Evolutionary conservation across 2,329 filamentous ascomycete genomes (phyloP).

Genomic region (Curvularia sp.): DNA sequence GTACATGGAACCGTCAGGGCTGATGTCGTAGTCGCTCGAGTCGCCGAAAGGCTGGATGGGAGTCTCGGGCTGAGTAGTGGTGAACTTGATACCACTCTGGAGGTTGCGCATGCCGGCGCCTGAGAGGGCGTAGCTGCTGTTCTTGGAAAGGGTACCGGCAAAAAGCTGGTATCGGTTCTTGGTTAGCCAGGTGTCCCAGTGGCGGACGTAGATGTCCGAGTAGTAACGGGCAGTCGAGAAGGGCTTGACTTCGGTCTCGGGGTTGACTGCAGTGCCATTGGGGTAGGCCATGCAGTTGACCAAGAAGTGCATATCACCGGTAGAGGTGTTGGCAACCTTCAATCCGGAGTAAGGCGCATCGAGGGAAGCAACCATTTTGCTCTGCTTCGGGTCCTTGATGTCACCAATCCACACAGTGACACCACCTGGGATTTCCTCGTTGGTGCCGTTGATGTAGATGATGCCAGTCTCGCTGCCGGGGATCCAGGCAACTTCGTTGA

Average conservation of each 20-base stretch:
- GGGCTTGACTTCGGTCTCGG: conserved; percentile 64
- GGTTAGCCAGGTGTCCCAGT: conserved; percentile 79
- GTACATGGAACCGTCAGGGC: conserved; percentile 65
- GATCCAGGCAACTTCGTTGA: conserved; percentile 46
- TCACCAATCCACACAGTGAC: conserved; percentile 49
- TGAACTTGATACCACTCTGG: conserved; percentile 66
- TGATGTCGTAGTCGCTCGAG: conserved; percentile 77
- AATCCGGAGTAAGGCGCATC: conserved; percentile 59
- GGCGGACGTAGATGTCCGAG: conserved; percentile 75
- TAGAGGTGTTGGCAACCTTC: conserved; percentile 54
- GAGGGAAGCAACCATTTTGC: conserved; percentile 48
- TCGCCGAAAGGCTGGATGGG: conserved; percentile 82
- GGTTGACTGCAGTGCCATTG: conserved; percentile 73
- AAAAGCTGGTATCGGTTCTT: conserved; percentile 76
- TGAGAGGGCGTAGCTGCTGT: conserved; percentile 37
- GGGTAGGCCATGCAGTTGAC: conserved; percentile 68
- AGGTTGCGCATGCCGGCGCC: conserved; percentile 57
- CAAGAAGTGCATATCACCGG: conserved; percentile 55
- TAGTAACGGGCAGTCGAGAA: conserved; percentile 73
- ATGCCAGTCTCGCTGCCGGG: conserved; percentile 57
- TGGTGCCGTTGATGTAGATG: conserved; percentile 69
- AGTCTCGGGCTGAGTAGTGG: conserved; percentile 64
- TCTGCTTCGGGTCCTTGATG: conserved; percentile 36
- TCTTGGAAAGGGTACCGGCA: conserved; percentile 65
- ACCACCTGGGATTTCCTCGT: conserved; percentile 58